phyloP scores from a whole-genome alignment of 2,329 filamentous ascomycete species.

The Fusarium austroafricanum region DNA sequence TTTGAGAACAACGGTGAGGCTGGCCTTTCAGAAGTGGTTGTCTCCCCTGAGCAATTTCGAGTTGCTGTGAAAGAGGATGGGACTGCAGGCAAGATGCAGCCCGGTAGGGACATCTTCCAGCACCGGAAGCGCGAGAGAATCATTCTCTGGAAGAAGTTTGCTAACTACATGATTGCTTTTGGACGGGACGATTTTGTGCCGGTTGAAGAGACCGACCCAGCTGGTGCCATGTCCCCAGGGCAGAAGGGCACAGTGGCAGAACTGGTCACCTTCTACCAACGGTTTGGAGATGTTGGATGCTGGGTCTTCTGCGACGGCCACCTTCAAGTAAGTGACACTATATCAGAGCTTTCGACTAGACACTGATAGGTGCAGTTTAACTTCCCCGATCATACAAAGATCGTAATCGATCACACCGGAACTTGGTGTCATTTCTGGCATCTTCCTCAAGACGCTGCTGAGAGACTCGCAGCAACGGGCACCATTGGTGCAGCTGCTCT shows the following conservation, averaged over 20 bases:
- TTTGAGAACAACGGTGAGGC: constrained; percentile 76
- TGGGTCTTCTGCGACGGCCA: constrained; percentile 86
- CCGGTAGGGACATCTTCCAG: constrained; percentile 73
- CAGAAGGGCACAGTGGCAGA: constrained; percentile 58
- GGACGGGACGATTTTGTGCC: constrained; percentile 74
- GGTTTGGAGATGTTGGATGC: constrained; percentile 82
- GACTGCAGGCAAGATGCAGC: constrained; percentile 69
- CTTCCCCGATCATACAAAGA: constrained; percentile 89
- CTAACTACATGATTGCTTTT: constrained; percentile 79
- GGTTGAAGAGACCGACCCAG: constrained; percentile 58
- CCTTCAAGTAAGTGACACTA: constrained; percentile 67
- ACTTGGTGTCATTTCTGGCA: constrained; percentile 83
- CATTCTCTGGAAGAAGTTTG: constrained; percentile 78
- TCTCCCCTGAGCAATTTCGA: constrained; percentile 72
- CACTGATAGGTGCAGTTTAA: constrained; percentile 72
- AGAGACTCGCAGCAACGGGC: constrained; percentile 71
- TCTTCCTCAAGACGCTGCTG: constrained; percentile 76
- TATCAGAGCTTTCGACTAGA: not conserved
- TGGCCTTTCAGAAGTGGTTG: constrained; percentile 72
- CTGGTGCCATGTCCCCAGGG: constrained; percentile 55
- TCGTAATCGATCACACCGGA: constrained; percentile 80
- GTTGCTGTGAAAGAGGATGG: constrained; percentile 67
- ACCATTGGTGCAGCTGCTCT: constrained; percentile 77
- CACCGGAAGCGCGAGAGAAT: constrained; percentile 74
- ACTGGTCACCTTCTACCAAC: constrained; percentile 83